Evolutionary conservation across 2,329 filamentous ascomycete genomes (phyloP).

Genomic region (Myriangium duriaei): DNA sequence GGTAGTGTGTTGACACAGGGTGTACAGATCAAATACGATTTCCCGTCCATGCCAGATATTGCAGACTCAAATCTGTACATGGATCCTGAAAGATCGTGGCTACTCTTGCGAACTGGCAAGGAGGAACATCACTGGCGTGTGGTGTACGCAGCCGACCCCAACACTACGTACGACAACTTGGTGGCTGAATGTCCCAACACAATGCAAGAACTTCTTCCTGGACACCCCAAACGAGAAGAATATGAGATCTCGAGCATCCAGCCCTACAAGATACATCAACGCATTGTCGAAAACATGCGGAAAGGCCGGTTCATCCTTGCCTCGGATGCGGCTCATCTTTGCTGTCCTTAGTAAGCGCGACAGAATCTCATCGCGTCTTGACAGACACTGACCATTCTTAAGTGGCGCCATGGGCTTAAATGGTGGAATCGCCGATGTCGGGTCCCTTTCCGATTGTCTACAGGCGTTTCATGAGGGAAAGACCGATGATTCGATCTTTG

Average conservation of each 20-base stretch:
- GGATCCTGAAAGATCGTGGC: too few species aligned
- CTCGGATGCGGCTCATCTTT: conserved; percentile 29
- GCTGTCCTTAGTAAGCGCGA: conserved; percentile 13
- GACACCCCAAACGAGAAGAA: conserved; percentile 15
- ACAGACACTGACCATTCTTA: background rate
- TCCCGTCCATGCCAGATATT: too few species aligned
- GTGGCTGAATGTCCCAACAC: conserved; percentile 23
- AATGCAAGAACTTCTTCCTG: conserved; percentile 16
- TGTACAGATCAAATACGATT: conserved; percentile 5
- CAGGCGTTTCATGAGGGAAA: conserved; percentile 14
- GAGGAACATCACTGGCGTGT: conserved; percentile 30
- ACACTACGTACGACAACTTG: too few species aligned
- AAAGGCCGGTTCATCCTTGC: conserved; percentile 24
- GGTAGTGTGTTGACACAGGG: background rate
- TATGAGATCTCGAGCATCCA: conserved; percentile 26
- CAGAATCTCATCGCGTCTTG: background rate
- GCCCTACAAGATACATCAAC: conserved; percentile 31
- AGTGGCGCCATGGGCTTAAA: conserved; percentile 17
- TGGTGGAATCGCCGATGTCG: conserved; percentile 17
- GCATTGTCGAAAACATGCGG: conserved; percentile 22
- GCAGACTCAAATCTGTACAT: conserved; percentile 27
- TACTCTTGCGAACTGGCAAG: conserved; percentile 16
- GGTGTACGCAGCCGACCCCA: conserved; percentile 29
- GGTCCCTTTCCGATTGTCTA: conserved; percentile 17
- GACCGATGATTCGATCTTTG: conserved; percentile 19